phyloP scores from a whole-genome alignment of 305 asterid genomes.

The Euphrasia arctica region DNA sequence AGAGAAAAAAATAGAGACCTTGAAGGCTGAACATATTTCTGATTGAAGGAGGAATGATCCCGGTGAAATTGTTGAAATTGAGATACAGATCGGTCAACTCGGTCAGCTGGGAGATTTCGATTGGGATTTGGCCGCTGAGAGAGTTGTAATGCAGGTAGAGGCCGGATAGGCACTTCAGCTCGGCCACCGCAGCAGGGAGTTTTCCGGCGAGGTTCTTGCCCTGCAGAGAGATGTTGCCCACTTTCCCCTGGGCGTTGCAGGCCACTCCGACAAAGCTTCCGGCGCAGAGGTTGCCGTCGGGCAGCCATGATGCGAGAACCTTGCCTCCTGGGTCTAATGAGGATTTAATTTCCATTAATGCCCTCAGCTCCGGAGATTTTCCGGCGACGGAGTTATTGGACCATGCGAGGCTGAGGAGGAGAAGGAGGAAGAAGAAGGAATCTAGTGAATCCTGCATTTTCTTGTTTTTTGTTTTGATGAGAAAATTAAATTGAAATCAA shows the following conservation, averaged over 20 bases:
- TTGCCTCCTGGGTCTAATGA: not conserved
- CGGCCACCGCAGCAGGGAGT: constrained; percentile 76
- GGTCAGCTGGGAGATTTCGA: constrained; percentile 68
- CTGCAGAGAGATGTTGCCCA: constrained; percentile 2
- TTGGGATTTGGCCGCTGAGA: constrained; percentile 72
- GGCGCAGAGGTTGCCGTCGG: not conserved
- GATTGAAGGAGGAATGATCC: constrained; percentile 55
- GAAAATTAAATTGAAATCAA: too few species aligned
- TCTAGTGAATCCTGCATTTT: too few species aligned
- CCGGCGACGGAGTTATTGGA: too few species aligned
- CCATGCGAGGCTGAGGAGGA: too few species aligned
- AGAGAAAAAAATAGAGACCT: constrained; percentile 39
- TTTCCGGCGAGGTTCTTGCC: constrained; percentile 22
- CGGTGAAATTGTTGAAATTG: constrained; percentile 65
- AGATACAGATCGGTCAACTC: constrained; percentile 84
- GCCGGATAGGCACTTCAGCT: constrained; percentile 76
- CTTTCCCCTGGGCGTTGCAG: not conserved
- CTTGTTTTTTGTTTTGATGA: too few species aligned
- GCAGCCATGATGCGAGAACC: not conserved
- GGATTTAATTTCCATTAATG: not conserved
- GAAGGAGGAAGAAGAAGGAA: not conserved
- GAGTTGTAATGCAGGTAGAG: constrained; percentile 84
- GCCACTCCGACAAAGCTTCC: not conserved
- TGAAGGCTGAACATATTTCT: constrained; percentile 76
- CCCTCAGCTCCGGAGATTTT: not conserved